These are phyloP conservation scores for Quercus alba DNA, from an alignment of 306 rosid genomes.

Conservation along the genomic window DNA sequence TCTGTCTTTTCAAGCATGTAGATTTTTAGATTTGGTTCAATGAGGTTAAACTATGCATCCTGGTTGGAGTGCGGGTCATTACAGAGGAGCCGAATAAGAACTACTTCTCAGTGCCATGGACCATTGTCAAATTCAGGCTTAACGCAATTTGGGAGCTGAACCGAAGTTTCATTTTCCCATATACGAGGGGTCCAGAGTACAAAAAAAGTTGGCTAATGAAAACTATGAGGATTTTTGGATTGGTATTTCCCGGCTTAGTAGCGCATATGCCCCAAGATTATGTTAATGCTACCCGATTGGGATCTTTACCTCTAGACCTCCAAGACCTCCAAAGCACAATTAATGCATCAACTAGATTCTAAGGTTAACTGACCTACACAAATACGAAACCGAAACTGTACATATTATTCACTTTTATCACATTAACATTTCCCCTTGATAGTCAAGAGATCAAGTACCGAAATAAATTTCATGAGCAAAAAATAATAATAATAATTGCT, in stretches of 20 bases:
- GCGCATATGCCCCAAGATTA: conserved; percentile 59
- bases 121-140: conserved; percentile 42
- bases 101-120: conserved; percentile 52
- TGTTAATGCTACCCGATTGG: conserved; percentile 48
- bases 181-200: conserved; percentile 39
- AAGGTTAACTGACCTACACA: conserved; percentile 26
- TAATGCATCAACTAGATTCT: background rate
- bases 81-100: conserved; percentile 81
- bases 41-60: background rate
- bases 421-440: no score
- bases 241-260: conserved; percentile 60
- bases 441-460: no score
- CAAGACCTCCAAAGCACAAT: background rate
- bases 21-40: background rate
- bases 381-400: no score
- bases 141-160: conserved; percentile 68
- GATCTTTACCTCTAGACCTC: conserved; percentile 22
- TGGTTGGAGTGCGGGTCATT: conserved; percentile 38
- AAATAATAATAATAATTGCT: no score
- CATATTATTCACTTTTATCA: no score
- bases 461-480: no score
- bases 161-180: conserved; percentile 51
- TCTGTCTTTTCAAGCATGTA: background rate
- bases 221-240: conserved; percentile 44
- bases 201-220: conserved; percentile 48